These are phyloP conservation scores for Alternaria ventricosa DNA, from an alignment of 2,329 filamentous ascomycete species.

Conservation along the genomic window DNA sequence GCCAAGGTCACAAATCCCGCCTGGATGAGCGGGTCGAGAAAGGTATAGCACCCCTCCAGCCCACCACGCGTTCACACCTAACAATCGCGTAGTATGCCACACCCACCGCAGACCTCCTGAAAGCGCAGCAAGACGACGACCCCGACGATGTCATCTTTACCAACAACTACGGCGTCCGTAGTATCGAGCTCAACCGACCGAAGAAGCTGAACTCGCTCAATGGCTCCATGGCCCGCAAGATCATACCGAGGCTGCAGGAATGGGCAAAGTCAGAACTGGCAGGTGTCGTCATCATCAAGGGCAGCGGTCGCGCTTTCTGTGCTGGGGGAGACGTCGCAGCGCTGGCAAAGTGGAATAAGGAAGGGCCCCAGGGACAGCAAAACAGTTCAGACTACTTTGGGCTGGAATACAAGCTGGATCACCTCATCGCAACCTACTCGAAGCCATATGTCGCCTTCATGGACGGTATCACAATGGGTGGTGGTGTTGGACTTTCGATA, in stretches of 20 bases:
- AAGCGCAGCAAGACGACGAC: slow-evolving; percentile 71
- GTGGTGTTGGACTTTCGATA: slow-evolving; percentile 90
- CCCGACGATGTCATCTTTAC: slow-evolving; percentile 92
- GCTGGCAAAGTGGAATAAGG: slow-evolving; percentile 75
- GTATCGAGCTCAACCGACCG: slow-evolving; percentile 92
- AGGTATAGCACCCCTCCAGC: slow-evolving; percentile 50
- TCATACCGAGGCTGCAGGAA: slow-evolving; percentile 84
- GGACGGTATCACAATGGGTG: slow-evolving; percentile 98
- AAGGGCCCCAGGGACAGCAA: slow-evolving; percentile 72
- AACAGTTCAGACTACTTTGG: slow-evolving; percentile 85
- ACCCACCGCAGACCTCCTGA: slow-evolving; percentile 46
- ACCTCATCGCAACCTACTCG: slow-evolving; percentile 88
- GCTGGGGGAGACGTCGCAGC: slow-evolving; percentile 89
- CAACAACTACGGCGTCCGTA: slow-evolving; percentile 86
- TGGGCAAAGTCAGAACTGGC: slow-evolving; percentile 96
- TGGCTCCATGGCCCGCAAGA: slow-evolving; percentile 94
- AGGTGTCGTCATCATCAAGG: slow-evolving; percentile 91
- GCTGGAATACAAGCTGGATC: slow-evolving; percentile 94
- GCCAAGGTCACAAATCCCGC: slow-evolving; percentile 73
- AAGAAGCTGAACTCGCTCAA: slow-evolving; percentile 91
- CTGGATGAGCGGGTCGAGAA: slow-evolving; percentile 58
- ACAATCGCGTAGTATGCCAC: slow-evolving; percentile 44
- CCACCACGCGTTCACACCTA: neutral
- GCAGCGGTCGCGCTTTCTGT: slow-evolving; percentile 85
- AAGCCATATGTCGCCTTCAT: slow-evolving; percentile 96